Base-by-base conservation (phyloP, 495 filamentous ascomycete genomes). In the Penicillium pancosmium region DNA sequence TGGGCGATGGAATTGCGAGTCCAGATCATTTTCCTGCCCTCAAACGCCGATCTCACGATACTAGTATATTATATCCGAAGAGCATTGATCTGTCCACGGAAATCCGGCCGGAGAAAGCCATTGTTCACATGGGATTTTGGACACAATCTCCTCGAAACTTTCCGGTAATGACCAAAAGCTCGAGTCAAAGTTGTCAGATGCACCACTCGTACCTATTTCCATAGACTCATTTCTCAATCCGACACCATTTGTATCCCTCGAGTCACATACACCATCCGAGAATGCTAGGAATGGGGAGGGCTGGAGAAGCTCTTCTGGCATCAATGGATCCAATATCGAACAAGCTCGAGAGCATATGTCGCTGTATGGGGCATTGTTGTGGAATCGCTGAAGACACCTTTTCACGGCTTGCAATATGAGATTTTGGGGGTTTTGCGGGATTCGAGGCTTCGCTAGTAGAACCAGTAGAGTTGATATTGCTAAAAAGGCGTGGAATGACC, bases 401-500 rank as follows among this genome's bases (percentile, higher is more conserved):
- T 38, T 12, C 8, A 38, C 36, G 15, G 36, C 12, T 38, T 38
- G 36, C 12, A 15, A 38, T n/a, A 38, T 38, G 36, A 38, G 36
- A 38, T 38, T 4, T 38, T 38, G n/a, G 36, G 36, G 36, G 3
- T 1, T 38, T 38, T 38, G 36, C 5, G 36, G 36, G 10, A 12
- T 5, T 38, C 36, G 36, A 4, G 36, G 36, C 36, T 57, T 34
- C 8, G 34, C 48, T 19, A 50, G 23, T 11, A 57, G 10, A 12
- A 51, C 35, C 9, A 57, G 33, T 5, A 57, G 16, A 7, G 55
- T 57, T 2, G 55, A 25, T 16, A 57, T 41, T 25, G 55, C 55
- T 15, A 50, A 33, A 47, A 57, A 57, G 21, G 55, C 55, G 40
- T 57, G 47, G 21, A 57, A 57, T 12, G 47, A 50, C 19, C 55